Evolutionary conservation across 1,139 yeast genomes (phyloP).

Genomic region (Scheffersomyces stambukii): DNA sequence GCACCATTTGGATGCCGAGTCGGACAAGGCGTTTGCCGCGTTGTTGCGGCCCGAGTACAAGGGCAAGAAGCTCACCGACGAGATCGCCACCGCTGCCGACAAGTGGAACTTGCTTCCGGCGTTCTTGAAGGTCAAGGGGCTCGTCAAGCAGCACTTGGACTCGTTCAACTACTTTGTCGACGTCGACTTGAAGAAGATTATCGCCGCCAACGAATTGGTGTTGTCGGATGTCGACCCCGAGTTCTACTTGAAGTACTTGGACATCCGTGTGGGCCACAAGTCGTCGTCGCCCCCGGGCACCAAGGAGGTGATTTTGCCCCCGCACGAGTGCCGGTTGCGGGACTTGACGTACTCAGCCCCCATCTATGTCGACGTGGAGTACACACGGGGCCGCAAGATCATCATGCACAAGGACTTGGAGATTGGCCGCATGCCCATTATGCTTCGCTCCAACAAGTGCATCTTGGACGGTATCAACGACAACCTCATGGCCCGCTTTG

Average conservation of each 20-base stretch:
- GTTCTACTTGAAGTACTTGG: constrained; percentile 85
- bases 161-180: constrained; percentile 96
- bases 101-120: constrained; percentile 97
- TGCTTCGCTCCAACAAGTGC: constrained; percentile 92
- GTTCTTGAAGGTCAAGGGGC: constrained; percentile 88
- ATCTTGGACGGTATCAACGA: constrained; percentile 76
- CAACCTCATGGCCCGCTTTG: constrained; percentile 76
- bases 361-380: constrained; percentile 93
- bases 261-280: constrained; percentile 81
- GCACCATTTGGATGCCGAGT: too few species aligned
- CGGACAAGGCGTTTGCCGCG: constrained; percentile 64
- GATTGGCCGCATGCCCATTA: constrained; percentile 96
- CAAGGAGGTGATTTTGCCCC: constrained; percentile 70
- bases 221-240: constrained; percentile 96
- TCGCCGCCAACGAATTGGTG: constrained; percentile 83
- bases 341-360: constrained; percentile 97
- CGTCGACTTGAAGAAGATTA: constrained; percentile 85
- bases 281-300: constrained; percentile 48
- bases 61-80: constrained; percentile 84
- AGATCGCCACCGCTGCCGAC: constrained; percentile 84
- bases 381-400: constrained; percentile 89
- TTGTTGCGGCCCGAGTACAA: constrained; percentile 75
- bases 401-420: constrained; percentile 87
- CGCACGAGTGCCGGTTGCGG: constrained; percentile 94
- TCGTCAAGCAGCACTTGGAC: constrained; percentile 94